Percentiles rank a stretch among this genome's conserved stretches.
phyloP scores from a whole-genome alignment of 1,139 yeast genomes.

The Lodderomyces margitis region DNA sequence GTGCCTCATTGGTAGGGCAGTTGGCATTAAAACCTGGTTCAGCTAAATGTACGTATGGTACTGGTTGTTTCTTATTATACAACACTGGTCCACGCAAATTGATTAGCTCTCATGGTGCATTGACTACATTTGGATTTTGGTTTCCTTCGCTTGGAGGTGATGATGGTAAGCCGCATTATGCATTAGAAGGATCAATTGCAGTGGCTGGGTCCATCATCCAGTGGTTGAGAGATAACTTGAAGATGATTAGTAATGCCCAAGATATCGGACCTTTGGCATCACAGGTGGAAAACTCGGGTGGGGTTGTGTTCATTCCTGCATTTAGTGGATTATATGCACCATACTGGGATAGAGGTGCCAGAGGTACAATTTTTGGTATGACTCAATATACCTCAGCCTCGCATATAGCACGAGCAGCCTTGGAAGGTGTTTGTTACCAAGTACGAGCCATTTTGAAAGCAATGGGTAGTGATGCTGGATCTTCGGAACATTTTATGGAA shows the following conservation, averaged over 20 bases:
- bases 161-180: constrained; percentile 71
- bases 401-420: constrained; percentile 90
- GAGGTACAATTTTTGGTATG: constrained; percentile 91
- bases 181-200: constrained; percentile 92
- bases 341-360: constrained; percentile 91
- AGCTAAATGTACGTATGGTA: constrained; percentile 97
- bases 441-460: constrained; percentile 88
- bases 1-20: constrained; percentile 92
- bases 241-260: constrained; percentile 74
- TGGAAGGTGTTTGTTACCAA: constrained; percentile 94
- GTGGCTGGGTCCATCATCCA: constrained; percentile 95
- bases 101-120: constrained; percentile 74
- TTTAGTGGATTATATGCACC: constrained; percentile 94
- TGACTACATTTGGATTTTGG: constrained; percentile 90
- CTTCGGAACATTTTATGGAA: constrained; percentile 46
- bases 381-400: constrained; percentile 85
- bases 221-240: constrained; percentile 91
- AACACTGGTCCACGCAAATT: constrained; percentile 74
- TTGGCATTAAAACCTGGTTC: constrained; percentile 79
- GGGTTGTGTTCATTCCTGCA: constrained; percentile 94
- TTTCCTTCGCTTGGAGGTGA: constrained; percentile 62
- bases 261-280: constrained; percentile 91
- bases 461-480: constrained; percentile 82
- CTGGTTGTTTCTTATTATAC: constrained; percentile 89
- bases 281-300: constrained; percentile 79